Base-by-base conservation (phyloP, 345 rosid species). In the Hevea brasiliensis region DNA sequence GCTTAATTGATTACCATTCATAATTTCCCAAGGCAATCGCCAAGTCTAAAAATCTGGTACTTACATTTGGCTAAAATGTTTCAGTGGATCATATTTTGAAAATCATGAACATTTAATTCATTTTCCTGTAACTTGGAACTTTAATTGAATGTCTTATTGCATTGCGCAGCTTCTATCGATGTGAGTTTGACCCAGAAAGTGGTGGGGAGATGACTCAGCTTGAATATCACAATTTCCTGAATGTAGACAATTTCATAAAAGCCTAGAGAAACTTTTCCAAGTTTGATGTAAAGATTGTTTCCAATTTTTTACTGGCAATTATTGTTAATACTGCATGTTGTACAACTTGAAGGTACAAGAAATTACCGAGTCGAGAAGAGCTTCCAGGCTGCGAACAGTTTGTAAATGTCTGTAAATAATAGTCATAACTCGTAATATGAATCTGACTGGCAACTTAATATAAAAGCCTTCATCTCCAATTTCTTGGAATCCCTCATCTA, bases 131-230 rank as follows among this genome's bases (percentile, higher is more conserved):
- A 10, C 57, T 23, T 55, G 24, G 51, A 47, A 13, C 15, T 11
- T n/a, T 13, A 11, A 47, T 9, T 12, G 51, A 47, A 61, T 61
- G 26, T 20, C 14, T 8, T 20, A 62, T 20, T 40, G 47, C 66
- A 8, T 0, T 8, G 3, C 20, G 82, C 88, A 87, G 90, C 76
- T 85, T 83, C 63, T 76, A 85, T 60, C 71, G 81, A 74, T 87
- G 85, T 24, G 75, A 70, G 74, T 87, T 84, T 47, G 83, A 85
- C 32, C 84, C 88, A 0, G 71, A 23, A 23, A 65, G 29, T 5
- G 87, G 90, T 1, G 90, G 88, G 61, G 83, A 85, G 76, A 87
- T 87, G 88, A 77, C 41, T 56, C 88, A 74, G 72, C 81, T 87
- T 21, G 84, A 85, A 24, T 51, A 80, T 79, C 75, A 75, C 74